Evolutionary conservation across 805 yeast species (phyloP), one percentile per base, ranked within the genome.

Genomic region (Ogataea wickerhamii): DNA sequence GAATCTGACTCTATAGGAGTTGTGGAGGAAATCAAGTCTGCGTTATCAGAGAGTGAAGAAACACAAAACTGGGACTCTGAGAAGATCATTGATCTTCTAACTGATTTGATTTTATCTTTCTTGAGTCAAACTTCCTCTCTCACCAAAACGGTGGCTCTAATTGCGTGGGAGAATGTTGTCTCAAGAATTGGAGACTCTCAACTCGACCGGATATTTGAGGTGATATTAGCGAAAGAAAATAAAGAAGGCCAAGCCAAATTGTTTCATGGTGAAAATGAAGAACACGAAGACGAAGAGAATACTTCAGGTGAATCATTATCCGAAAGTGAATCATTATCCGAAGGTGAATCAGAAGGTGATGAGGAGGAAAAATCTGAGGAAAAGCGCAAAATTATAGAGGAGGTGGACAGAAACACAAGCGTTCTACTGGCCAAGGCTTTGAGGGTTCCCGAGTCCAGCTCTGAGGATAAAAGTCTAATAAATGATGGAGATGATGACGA

Each of bases 1-100:
- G 87, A 76, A 47, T 67, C 79, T 5, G 97, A 91, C 43, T 81
- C 95, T 1, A 75, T 84, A 5, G 68, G 77, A 23, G 78, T 87
- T 13, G 66, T 91, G 25, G 80, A 78, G 19, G 98, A 91, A 55
- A 61, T 91, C 34, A 75, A 75, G 39, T 60, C 70, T 18, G 80
- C 86, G 44, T 83, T 76, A 52, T 68, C 68, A 21, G 68, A 66
- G 38, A 57, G 69, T 32, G 58, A 74, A 18, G 60, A 64, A 10
- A 60, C 61, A n/a, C 59, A 61, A 13, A 8, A 18, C 11, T 17
- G 22, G 22, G 32, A 29, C 8, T 29, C 20, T 8, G 57, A 51
- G 5, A 63, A 57, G 2, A 65, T 65, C 5, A 69, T 67, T 13
- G 71, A 68, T 8, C 50, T 32, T 39, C 42, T 43, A 53, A 56